A percentile compares a stretch with the other conserved stretches of the same genome.
Conservation (phyloP, 2,329 filamentous ascomycete species). For the Chrysoporthe cubensis region DNA sequence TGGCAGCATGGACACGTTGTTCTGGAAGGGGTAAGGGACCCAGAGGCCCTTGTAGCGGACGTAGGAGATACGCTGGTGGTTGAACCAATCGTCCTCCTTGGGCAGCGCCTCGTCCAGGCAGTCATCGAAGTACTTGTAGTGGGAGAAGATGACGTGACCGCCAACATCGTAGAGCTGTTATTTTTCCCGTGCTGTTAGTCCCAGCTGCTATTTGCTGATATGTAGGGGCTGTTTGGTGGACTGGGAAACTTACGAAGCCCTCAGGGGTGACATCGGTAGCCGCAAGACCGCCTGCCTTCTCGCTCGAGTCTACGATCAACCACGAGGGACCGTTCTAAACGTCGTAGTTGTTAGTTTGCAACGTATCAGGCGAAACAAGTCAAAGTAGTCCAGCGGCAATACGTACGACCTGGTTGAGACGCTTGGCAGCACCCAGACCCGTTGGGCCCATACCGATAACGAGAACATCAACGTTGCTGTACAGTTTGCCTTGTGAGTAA, state of each 20-base stretch:
- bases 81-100: constrained; percentile 93
- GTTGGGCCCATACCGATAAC: constrained; percentile 98
- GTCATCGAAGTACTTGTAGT: constrained; percentile 99
- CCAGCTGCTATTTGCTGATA: background rate
- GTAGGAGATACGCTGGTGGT: constrained; percentile 97
- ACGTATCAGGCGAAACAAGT: constrained; percentile 29
- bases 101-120: constrained; percentile 96
- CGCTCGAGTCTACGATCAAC: constrained; percentile 91
- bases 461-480: constrained; percentile 91
- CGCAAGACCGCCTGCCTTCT: constrained; percentile 92
- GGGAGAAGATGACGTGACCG: constrained; percentile 97
- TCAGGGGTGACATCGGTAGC: constrained; percentile 94
- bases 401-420: constrained; percentile 91
- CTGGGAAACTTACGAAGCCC: constrained; percentile 76
- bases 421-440: constrained; percentile 96
- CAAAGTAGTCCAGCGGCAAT: constrained; percentile 36
- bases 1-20: constrained; percentile 98
- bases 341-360: constrained; percentile 33
- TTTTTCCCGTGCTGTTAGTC: constrained; percentile 5
- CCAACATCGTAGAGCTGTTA: constrained; percentile 94
- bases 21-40: constrained; percentile 99
- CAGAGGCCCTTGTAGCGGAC: constrained; percentile 95
- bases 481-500: constrained; percentile 7
- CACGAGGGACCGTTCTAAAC: constrained; percentile 85
- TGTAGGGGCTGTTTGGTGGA: background rate